Percentiles rank a stretch among this genome's conserved stretches.
These are phyloP conservation scores for Puccinellia tenuiflora DNA, from an alignment of 176 grass and related monocot species.

Conservation along the genomic window DNA sequence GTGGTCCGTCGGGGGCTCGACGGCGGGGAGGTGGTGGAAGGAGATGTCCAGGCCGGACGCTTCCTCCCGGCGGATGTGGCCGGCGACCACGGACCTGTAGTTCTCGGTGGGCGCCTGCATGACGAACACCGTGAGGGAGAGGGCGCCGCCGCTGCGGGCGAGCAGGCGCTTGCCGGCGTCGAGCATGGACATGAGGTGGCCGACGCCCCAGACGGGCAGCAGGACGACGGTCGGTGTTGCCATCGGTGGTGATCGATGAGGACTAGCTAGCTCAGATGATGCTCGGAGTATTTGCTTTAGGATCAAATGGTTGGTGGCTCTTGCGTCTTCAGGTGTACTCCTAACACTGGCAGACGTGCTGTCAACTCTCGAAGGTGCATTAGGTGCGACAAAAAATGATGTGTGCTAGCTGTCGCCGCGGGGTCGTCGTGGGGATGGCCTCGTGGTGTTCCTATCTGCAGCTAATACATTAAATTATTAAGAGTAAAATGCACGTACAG, in stretches of 20 bases:
- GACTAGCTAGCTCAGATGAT: background rate
- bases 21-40: background rate
- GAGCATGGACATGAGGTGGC: background rate
- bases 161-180: background rate
- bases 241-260: background rate
- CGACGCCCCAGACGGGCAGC: background rate
- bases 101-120: background rate
- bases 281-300: background rate
- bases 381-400: too few relatives aligned
- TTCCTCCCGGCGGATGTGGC: background rate
- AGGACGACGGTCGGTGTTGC: background rate
- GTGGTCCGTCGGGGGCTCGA: background rate
- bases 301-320: background rate
- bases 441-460: too few relatives aligned
- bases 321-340: too few relatives aligned
- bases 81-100: background rate
- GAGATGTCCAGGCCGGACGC: background rate
- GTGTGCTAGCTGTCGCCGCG: too few relatives aligned
- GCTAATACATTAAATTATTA: too few relatives aligned
- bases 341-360: too few relatives aligned
- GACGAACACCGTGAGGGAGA: background rate
- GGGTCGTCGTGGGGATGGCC: too few relatives aligned
- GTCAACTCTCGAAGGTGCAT: too few relatives aligned
- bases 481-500: too few relatives aligned
- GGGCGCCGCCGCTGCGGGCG: background rate